These are phyloP conservation scores for Scutellaria minor DNA, from an alignment of 257 asterid genomes.

Conservation along the genomic window DNA sequence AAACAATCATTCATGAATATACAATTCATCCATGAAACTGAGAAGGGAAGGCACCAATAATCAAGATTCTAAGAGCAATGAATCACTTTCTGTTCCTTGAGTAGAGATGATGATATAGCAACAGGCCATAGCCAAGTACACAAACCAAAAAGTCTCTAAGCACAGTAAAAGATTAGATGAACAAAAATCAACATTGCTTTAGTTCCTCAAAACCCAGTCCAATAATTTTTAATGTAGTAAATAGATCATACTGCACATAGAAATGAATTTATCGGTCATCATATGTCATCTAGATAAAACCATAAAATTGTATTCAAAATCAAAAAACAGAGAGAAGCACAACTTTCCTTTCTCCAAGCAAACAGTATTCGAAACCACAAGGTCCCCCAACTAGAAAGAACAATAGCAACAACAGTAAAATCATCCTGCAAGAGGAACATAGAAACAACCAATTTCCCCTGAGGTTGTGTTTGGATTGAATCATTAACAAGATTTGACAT, in stretches of 20 bases:
- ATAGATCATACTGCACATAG: neutral
- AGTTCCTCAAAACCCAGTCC: neutral
- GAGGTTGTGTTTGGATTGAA: too few species aligned
- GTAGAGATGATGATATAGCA: neutral
- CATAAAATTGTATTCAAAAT: neutral
- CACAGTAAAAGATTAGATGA: neutral
- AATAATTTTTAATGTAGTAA: neutral
- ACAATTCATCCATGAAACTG: neutral
- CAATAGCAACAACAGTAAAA: neutral
- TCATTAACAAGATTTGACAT: too few species aligned
- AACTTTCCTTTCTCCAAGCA: neutral
- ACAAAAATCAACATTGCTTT: neutral
- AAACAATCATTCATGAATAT: neutral
- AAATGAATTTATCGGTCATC: neutral
- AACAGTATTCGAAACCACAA: neutral
- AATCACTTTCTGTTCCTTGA: neutral
- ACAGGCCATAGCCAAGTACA: neutral
- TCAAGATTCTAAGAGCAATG: neutral
- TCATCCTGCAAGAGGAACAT: conserved; percentile 10
- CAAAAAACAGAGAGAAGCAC: neutral
- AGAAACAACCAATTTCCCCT: neutral
- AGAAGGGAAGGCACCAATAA: neutral
- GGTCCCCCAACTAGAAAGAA: neutral
- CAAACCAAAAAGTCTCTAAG: neutral
- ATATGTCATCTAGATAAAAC: neutral